phyloP scores from a whole-genome alignment of 2,329 filamentous ascomycete species.

The Colletotrichum sp. region DNA sequence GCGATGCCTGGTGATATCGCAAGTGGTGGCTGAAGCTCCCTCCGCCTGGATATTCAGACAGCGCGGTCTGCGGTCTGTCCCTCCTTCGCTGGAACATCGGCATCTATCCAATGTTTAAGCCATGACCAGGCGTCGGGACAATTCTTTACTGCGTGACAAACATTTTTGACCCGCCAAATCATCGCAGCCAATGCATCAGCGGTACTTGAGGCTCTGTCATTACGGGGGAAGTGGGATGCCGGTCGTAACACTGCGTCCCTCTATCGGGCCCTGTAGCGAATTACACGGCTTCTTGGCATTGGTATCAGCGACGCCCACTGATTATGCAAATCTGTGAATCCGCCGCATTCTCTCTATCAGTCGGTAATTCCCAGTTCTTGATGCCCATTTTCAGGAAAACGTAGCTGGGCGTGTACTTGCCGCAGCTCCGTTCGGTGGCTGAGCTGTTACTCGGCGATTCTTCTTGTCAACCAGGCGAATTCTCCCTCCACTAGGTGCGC shows the following conservation, averaged over 20 bases:
- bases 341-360: neutral
- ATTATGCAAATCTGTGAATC: rapidly evolving
- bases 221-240: neutral
- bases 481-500: too few relatives aligned
- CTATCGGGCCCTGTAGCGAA: neutral
- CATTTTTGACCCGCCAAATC: neutral
- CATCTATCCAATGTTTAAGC: neutral
- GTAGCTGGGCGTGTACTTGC: neutral
- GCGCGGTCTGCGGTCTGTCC: neutral
- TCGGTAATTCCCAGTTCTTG: neutral
- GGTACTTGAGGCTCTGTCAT: neutral
- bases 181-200: neutral
- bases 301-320: neutral
- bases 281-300: neutral
- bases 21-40: neutral
- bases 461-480: too few relatives aligned
- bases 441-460: neutral
- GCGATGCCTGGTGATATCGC: neutral
- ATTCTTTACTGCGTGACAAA: rapidly evolving
- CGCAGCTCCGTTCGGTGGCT: rapidly evolving
- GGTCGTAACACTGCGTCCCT: neutral
- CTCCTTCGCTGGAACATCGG: rapidly evolving
- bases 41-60: neutral
- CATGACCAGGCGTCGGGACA: neutral
- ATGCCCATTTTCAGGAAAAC: rapidly evolving